phyloP scores from a whole-genome alignment of 306 rosid species.

The Hippophae gyantsensis region DNA sequence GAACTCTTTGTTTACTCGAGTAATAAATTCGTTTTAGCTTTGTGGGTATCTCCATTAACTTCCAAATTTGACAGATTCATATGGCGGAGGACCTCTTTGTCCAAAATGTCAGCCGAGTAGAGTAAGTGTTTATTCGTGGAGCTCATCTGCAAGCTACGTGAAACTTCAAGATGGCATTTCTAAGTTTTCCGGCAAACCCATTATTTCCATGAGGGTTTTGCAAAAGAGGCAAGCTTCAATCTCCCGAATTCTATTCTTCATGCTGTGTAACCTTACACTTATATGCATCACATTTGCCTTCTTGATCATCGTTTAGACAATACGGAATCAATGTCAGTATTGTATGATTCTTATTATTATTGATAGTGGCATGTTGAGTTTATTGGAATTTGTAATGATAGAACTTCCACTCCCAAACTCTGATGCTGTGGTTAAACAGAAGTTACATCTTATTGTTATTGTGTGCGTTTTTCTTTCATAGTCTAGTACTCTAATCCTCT shows the following conservation, averaged over 20 bases:
- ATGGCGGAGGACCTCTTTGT: conserved; percentile 22
- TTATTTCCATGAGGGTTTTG: conserved; percentile 18
- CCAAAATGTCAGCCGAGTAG: conserved; percentile 27
- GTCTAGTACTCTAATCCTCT: not conserved
- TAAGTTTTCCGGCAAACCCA: conserved; percentile 31
- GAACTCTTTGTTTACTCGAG: not conserved
- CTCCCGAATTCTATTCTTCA: not conserved
- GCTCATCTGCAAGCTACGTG: conserved; percentile 45
- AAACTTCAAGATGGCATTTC: conserved; percentile 22
- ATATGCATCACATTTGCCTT: too few species aligned
- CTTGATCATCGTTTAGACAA: too few species aligned
- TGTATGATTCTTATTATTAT: too few species aligned
- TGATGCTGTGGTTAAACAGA: too few species aligned
- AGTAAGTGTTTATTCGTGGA: conserved; percentile 27
- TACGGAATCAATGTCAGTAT: too few species aligned
- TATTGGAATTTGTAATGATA: too few species aligned
- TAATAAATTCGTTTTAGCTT: conserved; percentile 8
- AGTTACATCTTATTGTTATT: too few species aligned
- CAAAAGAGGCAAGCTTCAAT: conserved; percentile 35
- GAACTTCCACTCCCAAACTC: too few species aligned
- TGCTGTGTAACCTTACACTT: not conserved
- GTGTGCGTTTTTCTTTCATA: too few species aligned
- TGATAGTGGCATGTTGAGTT: too few species aligned
- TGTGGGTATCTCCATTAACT: not conserved
- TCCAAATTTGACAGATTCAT: conserved; percentile 28